These are phyloP conservation scores for Podospora fimiseda DNA, from an alignment of 495 filamentous ascomycete species.

Conservation along the genomic window DNA sequence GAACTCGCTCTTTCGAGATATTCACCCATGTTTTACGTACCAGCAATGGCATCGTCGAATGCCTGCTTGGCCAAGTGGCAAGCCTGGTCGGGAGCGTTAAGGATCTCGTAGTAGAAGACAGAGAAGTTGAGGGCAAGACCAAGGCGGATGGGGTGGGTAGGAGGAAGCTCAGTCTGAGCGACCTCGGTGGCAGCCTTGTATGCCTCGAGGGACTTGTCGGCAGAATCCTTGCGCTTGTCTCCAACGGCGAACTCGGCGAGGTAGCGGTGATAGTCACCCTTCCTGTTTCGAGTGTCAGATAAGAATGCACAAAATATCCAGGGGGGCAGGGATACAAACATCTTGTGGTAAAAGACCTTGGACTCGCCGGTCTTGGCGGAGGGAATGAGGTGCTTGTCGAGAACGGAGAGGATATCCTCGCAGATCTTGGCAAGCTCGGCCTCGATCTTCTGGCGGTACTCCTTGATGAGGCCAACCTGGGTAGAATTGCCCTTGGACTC, in stretches of 20 bases:
- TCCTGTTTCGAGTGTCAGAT: constrained; percentile 67
- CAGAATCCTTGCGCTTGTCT: constrained; percentile 97
- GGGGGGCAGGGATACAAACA: constrained; percentile 54
- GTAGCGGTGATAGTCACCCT: constrained; percentile 99
- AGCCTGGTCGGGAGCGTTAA: constrained; percentile 97
- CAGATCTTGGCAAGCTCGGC: constrained; percentile 95
- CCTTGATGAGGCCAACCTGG: constrained; percentile 91
- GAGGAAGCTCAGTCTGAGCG: constrained; percentile 92
- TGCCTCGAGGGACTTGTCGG: constrained; percentile 93
- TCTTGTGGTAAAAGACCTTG: constrained; percentile 99
- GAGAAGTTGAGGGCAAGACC: constrained; percentile 99
- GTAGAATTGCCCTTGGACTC: constrained; percentile 98
- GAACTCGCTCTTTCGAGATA: neutral
- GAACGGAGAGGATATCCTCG: constrained; percentile 94
- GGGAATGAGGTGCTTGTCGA: constrained; percentile 93
- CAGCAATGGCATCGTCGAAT: constrained; percentile 95
- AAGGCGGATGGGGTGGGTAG: constrained; percentile 97
- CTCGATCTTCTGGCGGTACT: constrained; percentile 99
- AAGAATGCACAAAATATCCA: constrained; percentile 1
- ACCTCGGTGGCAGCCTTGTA: constrained; percentile 99
- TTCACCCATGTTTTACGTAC: neutral
- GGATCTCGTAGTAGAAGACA: constrained; percentile 99
- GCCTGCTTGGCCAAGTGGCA: constrained; percentile 99
- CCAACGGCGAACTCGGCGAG: constrained; percentile 97
- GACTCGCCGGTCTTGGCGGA: constrained; percentile 98